phyloP scores from a whole-genome alignment of 345 rosid genomes.

The Jatropha curcas region DNA sequence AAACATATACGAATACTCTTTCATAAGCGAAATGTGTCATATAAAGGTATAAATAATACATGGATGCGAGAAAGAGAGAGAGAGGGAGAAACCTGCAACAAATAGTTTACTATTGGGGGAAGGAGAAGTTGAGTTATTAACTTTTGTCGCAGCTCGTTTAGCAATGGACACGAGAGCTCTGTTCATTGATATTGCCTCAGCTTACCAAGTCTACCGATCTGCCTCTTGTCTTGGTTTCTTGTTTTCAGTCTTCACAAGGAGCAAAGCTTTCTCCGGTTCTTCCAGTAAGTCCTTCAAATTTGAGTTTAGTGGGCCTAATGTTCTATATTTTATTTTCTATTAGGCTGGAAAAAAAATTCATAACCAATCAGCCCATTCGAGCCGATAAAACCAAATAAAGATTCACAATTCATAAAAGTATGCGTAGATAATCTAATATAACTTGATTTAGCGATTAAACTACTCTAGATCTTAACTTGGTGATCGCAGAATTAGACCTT shows the following conservation, averaged over 20 bases:
- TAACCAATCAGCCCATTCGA: too few relatives aligned
- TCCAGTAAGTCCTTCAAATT: not conserved
- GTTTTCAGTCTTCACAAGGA: too few relatives aligned
- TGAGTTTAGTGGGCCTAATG: not conserved
- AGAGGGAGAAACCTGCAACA: conserved; percentile 54
- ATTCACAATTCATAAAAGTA: too few relatives aligned
- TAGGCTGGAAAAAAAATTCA: too few relatives aligned
- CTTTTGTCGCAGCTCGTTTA: conserved; percentile 21
- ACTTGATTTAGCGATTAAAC: too few relatives aligned
- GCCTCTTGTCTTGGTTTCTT: not conserved
- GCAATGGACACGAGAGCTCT: conserved; percentile 19
- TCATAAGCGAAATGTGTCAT: not conserved
- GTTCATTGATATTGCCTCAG: conserved; percentile 17
- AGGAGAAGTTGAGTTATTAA: conserved; percentile 17
- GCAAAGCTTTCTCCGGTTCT: too few relatives aligned
- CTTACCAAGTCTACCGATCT: not conserved
- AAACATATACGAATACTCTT: conserved; percentile 1
- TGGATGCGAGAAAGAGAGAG: not conserved
- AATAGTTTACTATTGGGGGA: conserved; percentile 58
- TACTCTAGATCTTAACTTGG: too few relatives aligned
- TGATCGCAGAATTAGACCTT: too few relatives aligned
- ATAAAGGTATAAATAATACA: not conserved
- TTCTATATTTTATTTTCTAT: too few relatives aligned
- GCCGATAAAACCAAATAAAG: too few relatives aligned
- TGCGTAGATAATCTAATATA: too few relatives aligned